phyloP scores from a whole-genome alignment of 2,329 filamentous ascomycete genomes.

The Penicillium sclerotigenum region DNA sequence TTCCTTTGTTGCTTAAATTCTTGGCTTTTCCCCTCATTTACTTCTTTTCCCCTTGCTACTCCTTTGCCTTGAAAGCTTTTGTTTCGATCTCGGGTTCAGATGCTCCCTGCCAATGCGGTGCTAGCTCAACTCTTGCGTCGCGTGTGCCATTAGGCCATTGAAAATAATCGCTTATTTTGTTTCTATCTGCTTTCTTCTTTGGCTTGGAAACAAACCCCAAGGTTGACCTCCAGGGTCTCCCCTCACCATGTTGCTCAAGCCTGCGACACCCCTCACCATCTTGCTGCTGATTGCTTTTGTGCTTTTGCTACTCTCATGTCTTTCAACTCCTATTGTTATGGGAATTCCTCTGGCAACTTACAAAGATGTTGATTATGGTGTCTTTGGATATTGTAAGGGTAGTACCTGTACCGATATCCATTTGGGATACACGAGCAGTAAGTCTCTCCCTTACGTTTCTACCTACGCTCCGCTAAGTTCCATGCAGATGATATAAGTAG shows the following conservation, averaged over 20 bases:
- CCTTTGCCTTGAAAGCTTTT: background rate
- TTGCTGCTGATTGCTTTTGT: conserved; percentile 82
- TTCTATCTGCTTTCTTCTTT: background rate
- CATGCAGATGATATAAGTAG: conserved; percentile 36
- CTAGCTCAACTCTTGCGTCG: background rate
- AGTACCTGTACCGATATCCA: conserved; percentile 66
- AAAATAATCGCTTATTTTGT: background rate
- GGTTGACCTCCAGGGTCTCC: conserved; percentile 2
- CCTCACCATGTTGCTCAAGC: conserved; percentile 68
- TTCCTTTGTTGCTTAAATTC: background rate
- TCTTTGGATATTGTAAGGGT: conserved; percentile 80
- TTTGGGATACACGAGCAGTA: conserved; percentile 84
- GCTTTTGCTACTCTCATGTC: conserved; percentile 76
- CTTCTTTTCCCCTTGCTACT: background rate
- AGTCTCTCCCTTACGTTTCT: conserved; percentile 35
- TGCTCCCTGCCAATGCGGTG: conserved; percentile 1
- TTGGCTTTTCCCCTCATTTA: conserved; percentile 7
- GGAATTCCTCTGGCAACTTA: conserved; percentile 78
- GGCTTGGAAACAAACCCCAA: background rate
- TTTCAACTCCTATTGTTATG: conserved; percentile 89
- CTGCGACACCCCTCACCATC: conserved; percentile 85
- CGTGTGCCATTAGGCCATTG: background rate
- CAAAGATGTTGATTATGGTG: conserved; percentile 76
- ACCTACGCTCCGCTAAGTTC: conserved; percentile 12
- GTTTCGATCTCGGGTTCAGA: background rate